A percentile compares a stretch with the other conserved stretches of the same genome.
Evolutionary conservation across 495 filamentous ascomycete species (phyloP).

Genomic region (Hypoxylon rickii): DNA sequence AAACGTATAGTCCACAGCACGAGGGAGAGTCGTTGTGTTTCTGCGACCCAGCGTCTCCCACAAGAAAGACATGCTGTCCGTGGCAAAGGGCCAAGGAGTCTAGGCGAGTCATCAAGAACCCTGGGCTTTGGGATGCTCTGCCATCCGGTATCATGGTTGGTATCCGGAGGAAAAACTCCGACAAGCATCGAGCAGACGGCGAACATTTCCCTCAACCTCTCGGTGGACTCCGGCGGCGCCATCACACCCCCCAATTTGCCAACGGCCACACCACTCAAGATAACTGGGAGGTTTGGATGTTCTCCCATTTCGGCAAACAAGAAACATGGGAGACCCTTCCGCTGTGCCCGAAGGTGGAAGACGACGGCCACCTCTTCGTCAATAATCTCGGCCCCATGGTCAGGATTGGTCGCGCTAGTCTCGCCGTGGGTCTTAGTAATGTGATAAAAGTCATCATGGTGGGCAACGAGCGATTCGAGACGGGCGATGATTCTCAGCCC

Average conservation of each 20-base stretch:
- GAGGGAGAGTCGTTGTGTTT: conserved; percentile 50
- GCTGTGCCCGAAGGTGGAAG: conserved; percentile 39
- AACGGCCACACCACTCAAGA: conserved; percentile 36
- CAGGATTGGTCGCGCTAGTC: conserved; percentile 58
- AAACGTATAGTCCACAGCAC: conserved; percentile 57
- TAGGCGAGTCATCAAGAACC: conserved; percentile 47
- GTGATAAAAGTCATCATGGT: conserved; percentile 66
- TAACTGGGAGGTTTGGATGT: conserved; percentile 70
- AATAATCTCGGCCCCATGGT: conserved; percentile 62
- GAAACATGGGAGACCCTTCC: conserved; percentile 44
- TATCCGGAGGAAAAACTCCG: conserved; percentile 37
- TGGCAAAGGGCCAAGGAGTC: conserved; percentile 48
- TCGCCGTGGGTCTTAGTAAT: conserved; percentile 70
- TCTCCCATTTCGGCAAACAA: conserved; percentile 51
- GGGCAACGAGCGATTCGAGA: conserved; percentile 64
- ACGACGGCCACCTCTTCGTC: conserved; percentile 59
- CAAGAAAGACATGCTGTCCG: conserved; percentile 42
- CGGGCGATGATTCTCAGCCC: conserved; percentile 31
- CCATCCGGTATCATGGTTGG: conserved; percentile 55
- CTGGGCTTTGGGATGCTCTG: conserved; percentile 55
- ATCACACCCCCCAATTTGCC: conserved; percentile 7
- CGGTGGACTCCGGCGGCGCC: conserved; percentile 34
- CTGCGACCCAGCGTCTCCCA: conserved; percentile 39
- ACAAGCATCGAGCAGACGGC: conserved; percentile 11
- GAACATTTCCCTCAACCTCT: conserved; percentile 9